phyloP scores from a whole-genome alignment of 352 stramenopile species.

The Phytophthora palmivora region DNA sequence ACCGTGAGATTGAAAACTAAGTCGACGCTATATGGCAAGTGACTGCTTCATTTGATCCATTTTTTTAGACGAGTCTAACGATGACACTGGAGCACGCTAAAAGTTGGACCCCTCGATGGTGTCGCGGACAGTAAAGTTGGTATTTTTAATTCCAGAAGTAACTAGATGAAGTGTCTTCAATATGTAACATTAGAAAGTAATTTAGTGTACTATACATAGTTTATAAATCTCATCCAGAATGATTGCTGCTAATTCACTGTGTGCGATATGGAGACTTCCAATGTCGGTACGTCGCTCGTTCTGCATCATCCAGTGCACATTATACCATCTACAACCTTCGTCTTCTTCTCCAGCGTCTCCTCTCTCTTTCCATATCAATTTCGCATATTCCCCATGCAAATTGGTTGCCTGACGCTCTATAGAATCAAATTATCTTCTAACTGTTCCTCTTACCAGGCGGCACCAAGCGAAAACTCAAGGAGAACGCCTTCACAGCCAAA shows the following conservation, averaged over 20 bases:
- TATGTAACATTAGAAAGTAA: neutral
- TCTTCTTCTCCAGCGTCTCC: neutral
- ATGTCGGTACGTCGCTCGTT: constrained; percentile 9
- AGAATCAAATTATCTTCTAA: neutral
- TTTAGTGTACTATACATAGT: neutral
- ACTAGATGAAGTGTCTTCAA: neutral
- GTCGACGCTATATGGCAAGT: too few relatives aligned
- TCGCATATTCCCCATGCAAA: neutral
- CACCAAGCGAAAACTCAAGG: constrained; percentile 77
- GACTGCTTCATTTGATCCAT: too few relatives aligned
- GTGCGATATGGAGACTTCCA: constrained; percentile 25
- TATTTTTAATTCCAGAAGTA: too few relatives aligned
- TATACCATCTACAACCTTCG: neutral
- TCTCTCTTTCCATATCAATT: constrained; percentile 6
- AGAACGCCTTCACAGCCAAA: constrained; percentile 79
- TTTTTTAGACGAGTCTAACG: too few relatives aligned
- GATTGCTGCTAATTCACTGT: neutral
- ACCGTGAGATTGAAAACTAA: too few relatives aligned
- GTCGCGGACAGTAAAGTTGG: too few relatives aligned
- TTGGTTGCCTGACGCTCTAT: neutral
- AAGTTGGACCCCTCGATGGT: too few relatives aligned
- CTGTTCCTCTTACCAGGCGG: constrained; percentile 23
- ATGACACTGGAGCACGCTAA: too few relatives aligned
- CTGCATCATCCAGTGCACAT: neutral
- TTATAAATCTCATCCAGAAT: neutral